Percentiles rank a stretch among this genome's conserved stretches.
Conservation (phyloP, 495 filamentous ascomycete species). For the Tuber umbilicatum region DNA sequence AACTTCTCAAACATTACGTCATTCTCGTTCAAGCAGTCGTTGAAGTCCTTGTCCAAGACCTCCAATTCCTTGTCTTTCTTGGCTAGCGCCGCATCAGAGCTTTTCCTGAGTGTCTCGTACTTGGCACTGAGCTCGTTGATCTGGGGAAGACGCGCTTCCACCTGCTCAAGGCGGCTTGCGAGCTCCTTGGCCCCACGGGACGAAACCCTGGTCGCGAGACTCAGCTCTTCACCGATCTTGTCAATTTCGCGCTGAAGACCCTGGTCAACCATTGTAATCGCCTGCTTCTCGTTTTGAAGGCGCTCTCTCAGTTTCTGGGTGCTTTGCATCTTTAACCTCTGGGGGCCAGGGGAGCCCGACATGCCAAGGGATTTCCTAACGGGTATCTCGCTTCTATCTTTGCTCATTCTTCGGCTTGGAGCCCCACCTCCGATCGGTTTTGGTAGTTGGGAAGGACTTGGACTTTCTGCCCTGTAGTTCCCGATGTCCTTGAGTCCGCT, state of each 20-base stretch:
- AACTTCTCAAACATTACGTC: conserved; percentile 90
- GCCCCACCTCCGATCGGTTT: conserved; percentile 16
- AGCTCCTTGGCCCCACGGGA: conserved; percentile 44
- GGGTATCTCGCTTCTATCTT: conserved; percentile 27
- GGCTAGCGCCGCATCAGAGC: conserved; percentile 55
- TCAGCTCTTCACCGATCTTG: conserved; percentile 76
- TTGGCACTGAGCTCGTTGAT: conserved; percentile 56
- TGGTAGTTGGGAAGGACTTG: conserved; percentile 29
- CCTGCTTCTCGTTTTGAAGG: conserved; percentile 69
- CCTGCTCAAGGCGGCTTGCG: conserved; percentile 51
- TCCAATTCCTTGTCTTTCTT: conserved; percentile 77
- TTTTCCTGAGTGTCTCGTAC: conserved; percentile 56
- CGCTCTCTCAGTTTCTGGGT: conserved; percentile 90
- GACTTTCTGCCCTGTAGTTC: conserved; percentile 21
- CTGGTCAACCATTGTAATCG: conserved; percentile 60
- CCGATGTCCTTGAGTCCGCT: conserved; percentile 25
- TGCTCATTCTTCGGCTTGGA: conserved; percentile 23
- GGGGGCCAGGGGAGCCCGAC: conserved; percentile 42
- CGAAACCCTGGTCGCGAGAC: conserved; percentile 50
- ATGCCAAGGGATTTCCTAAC: conserved; percentile 22
- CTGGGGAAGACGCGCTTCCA: conserved; percentile 60
- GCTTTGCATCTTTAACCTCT: conserved; percentile 77
- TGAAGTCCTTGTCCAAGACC: conserved; percentile 79
- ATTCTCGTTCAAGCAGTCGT: conserved; percentile 65
- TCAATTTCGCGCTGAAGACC: conserved; percentile 68